Conservation (phyloP, 331 rosid genomes). For the Phaseolus coccineus region DNA sequence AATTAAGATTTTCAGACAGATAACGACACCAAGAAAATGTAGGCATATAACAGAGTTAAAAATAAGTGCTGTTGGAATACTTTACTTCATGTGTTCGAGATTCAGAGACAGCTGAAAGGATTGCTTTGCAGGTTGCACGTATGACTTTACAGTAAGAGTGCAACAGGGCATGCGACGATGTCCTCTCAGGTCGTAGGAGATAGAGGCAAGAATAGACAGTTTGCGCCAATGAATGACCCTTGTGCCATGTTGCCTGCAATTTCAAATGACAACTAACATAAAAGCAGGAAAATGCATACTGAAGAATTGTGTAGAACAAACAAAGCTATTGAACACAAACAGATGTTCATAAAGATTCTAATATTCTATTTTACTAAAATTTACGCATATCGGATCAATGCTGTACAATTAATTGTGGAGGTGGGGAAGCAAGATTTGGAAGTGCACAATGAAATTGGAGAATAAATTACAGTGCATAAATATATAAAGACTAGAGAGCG, state of each 20-base stretch:
- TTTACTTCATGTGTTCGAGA: constrained; percentile 99
- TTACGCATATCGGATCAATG: background rate
- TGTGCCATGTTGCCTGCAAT: constrained; percentile 99
- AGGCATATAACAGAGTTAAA: constrained; percentile 8
- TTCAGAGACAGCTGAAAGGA: constrained; percentile 81
- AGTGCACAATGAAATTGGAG: background rate
- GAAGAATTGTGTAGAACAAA: background rate
- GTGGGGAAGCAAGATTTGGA: background rate
- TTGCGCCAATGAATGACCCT: constrained; percentile 98
- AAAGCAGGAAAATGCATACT: constrained; percentile 38
- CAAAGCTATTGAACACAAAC: constrained; percentile 7
- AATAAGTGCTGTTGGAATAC: constrained; percentile 71
- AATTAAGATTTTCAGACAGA: constrained; percentile 3
- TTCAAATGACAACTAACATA: constrained; percentile 45
- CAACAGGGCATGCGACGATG: constrained; percentile 80
- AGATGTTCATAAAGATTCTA: background rate
- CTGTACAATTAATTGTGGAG: background rate
- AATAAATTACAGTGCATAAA: background rate
- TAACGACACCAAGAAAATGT: background rate
- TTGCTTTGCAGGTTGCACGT: constrained; percentile 88
- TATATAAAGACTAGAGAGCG: constrained; percentile 6
- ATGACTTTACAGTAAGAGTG: constrained; percentile 84
- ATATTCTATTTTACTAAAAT: constrained; percentile 13
- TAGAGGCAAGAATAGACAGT: constrained; percentile 97
- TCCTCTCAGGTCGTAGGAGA: constrained; percentile 90